phyloP scores from a whole-genome alignment of 495 filamentous ascomycete genomes.

The Chaetomium cochliodes region DNA sequence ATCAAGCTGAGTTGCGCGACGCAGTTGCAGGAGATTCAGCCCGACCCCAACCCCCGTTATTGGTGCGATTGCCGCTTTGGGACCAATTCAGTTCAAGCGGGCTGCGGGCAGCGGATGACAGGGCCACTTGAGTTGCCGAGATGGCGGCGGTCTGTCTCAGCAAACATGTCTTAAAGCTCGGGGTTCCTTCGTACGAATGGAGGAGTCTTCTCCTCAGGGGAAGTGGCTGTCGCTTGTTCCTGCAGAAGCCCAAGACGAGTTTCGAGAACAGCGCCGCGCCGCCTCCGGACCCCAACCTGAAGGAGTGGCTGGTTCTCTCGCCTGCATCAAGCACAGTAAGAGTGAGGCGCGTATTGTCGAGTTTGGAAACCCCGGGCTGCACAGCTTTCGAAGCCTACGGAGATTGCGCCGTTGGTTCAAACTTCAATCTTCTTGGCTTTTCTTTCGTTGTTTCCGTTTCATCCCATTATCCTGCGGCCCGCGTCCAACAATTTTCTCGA shows the following conservation, averaged over 20 bases:
- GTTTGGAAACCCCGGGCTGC: not conserved
- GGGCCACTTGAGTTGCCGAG: not conserved
- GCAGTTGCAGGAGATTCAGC: constrained; percentile 5
- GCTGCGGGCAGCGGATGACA: constrained; percentile 3
- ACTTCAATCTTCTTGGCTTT: not conserved
- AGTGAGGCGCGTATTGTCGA: not conserved
- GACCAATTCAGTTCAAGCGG: constrained; percentile 17
- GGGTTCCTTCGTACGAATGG: too few relatives aligned
- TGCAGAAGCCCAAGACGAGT: not conserved
- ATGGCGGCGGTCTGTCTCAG: constrained; percentile 1
- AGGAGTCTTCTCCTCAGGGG: not conserved
- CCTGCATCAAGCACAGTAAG: constrained; percentile 9
- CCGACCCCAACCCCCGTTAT: not conserved
- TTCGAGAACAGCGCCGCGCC: constrained; percentile 9
- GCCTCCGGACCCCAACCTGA: constrained; percentile 10
- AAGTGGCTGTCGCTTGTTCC: not conserved
- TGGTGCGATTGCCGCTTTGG: constrained; percentile 21
- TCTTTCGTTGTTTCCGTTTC: constrained; percentile 4
- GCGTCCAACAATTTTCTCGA: not conserved
- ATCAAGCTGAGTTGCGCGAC: not conserved
- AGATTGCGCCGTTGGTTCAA: constrained; percentile 20
- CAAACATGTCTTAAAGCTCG: constrained; percentile 4
- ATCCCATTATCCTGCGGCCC: not conserved
- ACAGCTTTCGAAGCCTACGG: not conserved
- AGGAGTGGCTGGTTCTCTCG: not conserved